A percentile compares a stretch with the other conserved stretches of the same genome.
Evolutionary conservation across 2,329 filamentous ascomycete species (phyloP).

Genomic region (Scorias spongiosa): DNA sequence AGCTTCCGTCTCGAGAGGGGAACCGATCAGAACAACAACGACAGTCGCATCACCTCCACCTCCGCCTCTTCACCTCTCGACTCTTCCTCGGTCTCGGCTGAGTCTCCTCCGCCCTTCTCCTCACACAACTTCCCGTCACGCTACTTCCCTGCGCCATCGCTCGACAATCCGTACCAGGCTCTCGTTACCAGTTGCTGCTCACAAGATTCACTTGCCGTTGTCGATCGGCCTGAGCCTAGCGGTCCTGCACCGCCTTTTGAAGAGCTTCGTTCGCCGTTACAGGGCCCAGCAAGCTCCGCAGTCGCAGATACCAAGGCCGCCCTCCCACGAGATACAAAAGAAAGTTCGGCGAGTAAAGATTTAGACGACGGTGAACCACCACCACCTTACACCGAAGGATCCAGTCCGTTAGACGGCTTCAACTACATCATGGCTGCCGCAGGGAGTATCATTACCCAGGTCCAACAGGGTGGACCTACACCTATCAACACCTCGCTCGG

Average conservation of each 20-base stretch:
- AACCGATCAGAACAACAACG: neutral
- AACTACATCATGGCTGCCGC: constrained; percentile 95
- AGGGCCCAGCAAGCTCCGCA: constrained; percentile 34
- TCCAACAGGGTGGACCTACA: constrained; percentile 76
- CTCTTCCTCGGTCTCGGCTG: constrained; percentile 26
- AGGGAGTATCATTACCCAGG: constrained; percentile 97
- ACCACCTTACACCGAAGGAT: constrained; percentile 89
- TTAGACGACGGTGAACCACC: constrained; percentile 77
- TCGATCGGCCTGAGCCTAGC: constrained; percentile 11
- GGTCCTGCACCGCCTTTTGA: constrained; percentile 34
- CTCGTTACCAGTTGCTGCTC: constrained; percentile 19
- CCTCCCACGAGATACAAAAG: constrained; percentile 68
- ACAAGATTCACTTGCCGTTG: constrained; percentile 32
- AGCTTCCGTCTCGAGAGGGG: constrained; percentile 13
- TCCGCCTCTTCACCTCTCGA: constrained; percentile 6
- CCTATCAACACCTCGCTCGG: constrained; percentile 68
- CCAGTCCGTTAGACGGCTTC: constrained; percentile 81
- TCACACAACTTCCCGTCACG: constrained; percentile 48
- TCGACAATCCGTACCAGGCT: constrained; percentile 33
- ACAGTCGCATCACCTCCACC: too few species aligned
- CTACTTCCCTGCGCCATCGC: constrained; percentile 37
- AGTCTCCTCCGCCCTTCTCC: constrained; percentile 49
- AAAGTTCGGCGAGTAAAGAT: constrained; percentile 55
- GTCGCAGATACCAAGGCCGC: constrained; percentile 69
- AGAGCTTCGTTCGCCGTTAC: constrained; percentile 21